Conservation (phyloP, 768 basidiomycete species). For the Naganishia vaughanmartiniae region DNA sequence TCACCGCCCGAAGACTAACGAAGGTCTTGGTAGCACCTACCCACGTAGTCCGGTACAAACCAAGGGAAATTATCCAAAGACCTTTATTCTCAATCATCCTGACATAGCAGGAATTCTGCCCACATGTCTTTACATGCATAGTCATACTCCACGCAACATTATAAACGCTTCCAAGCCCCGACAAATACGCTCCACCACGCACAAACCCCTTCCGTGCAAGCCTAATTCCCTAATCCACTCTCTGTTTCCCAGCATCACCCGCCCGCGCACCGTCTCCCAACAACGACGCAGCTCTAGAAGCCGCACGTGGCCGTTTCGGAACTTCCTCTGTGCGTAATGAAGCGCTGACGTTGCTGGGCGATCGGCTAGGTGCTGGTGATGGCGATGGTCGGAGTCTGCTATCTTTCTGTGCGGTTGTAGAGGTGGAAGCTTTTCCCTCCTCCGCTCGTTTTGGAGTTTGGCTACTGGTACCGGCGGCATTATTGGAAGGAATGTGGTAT, state of each 20-base stretch:
- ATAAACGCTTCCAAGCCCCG: neutral
- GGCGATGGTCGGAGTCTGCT: constrained; percentile 2
- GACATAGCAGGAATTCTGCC: too few species aligned
- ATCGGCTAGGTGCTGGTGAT: neutral
- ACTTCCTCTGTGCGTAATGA: neutral
- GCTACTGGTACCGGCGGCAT: neutral
- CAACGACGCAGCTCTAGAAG: neutral
- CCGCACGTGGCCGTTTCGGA: neutral
- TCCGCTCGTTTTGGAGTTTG: constrained; percentile 6
- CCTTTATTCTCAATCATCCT: too few species aligned
- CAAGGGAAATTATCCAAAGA: too few species aligned
- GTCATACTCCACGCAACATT: neutral
- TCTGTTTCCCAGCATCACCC: neutral
- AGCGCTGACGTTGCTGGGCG: neutral
- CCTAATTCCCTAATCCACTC: neutral
- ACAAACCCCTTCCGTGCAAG: neutral
- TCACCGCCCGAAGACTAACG: too few species aligned
- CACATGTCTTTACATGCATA: neutral
- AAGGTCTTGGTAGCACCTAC: too few species aligned
- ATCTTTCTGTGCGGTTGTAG: neutral
- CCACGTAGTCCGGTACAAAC: too few species aligned
- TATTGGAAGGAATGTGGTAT: constrained; percentile 16
- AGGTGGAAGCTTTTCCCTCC: neutral
- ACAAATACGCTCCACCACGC: neutral
- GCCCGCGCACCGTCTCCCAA: neutral